phyloP scores from a whole-genome alignment of 257 asterid genomes.

The Penstemon eatonii region DNA sequence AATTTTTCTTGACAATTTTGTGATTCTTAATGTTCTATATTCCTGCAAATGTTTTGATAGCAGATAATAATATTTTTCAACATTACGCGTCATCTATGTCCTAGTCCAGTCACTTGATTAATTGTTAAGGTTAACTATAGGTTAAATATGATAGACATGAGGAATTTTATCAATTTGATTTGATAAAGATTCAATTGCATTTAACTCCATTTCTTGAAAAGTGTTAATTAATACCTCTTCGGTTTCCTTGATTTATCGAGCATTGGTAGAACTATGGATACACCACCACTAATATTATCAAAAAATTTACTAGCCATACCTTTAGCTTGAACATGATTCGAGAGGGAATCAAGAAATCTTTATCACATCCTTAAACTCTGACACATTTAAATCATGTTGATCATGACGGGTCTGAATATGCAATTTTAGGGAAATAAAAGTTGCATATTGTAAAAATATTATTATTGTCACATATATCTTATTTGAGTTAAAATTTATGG shows the following conservation, averaged over 20 bases:
- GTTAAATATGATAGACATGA: slow-evolving; percentile 46
- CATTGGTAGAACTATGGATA: not conserved
- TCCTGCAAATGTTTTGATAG: no score
- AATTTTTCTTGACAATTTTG: no score
- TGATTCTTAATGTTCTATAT: no score
- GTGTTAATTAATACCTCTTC: slow-evolving; percentile 51
- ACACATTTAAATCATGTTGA: no score
- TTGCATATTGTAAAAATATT: no score
- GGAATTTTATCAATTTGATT: slow-evolving; percentile 9
- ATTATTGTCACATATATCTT: no score
- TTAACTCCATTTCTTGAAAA: slow-evolving; percentile 40
- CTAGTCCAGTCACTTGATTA: slow-evolving; percentile 31
- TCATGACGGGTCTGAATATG: no score
- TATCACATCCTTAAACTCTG: no score
- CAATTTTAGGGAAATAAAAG: no score
- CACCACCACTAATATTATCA: slow-evolving; percentile 16
- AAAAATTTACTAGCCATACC: not conserved
- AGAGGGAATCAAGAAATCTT: no score
- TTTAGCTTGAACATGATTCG: no score
- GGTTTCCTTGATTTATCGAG: slow-evolving; percentile 7
- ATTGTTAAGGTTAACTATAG: slow-evolving; percentile 23
- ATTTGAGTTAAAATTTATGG: no score
- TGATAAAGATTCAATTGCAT: slow-evolving; percentile 30
- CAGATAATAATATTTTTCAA: not conserved
- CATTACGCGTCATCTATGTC: slow-evolving; percentile 25